phyloP scores from a whole-genome alignment of 345 rosid species.

The Dovyalis caffra region DNA sequence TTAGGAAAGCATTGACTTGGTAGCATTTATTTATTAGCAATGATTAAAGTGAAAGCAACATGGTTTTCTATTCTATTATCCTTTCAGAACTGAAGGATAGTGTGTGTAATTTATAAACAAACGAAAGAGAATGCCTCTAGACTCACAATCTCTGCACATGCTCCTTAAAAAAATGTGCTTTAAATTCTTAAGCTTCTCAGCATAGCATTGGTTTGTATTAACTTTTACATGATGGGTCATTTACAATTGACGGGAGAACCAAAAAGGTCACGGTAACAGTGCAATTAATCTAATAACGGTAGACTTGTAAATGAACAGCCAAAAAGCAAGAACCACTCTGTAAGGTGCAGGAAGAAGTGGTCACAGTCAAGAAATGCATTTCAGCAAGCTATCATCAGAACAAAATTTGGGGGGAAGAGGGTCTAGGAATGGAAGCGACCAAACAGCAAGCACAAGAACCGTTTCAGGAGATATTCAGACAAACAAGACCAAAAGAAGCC shows the following conservation, averaged over 20 bases:
- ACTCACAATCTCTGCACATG: neutral
- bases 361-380: neutral
- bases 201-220: neutral
- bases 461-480: neutral
- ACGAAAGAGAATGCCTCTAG: neutral
- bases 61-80: neutral
- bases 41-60: neutral
- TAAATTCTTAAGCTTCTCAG: neutral
- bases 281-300: neutral
- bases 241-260: neutral
- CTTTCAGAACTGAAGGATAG: neutral
- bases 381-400: constrained; percentile 8
- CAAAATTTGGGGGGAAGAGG: neutral
- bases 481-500: neutral
- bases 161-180: neutral
- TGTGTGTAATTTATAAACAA: neutral
- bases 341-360: neutral
- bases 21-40: neutral
- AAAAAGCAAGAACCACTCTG: neutral
- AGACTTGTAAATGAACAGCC: neutral
- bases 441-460: neutral
- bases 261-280: neutral
- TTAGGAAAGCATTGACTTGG: neutral
- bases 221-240: neutral
- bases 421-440: neutral